A percentile compares a stretch with the other conserved stretches of the same genome.
phyloP scores from a whole-genome alignment of 768 basidiomycete genomes.

The Neoboletus magnificus region DNA sequence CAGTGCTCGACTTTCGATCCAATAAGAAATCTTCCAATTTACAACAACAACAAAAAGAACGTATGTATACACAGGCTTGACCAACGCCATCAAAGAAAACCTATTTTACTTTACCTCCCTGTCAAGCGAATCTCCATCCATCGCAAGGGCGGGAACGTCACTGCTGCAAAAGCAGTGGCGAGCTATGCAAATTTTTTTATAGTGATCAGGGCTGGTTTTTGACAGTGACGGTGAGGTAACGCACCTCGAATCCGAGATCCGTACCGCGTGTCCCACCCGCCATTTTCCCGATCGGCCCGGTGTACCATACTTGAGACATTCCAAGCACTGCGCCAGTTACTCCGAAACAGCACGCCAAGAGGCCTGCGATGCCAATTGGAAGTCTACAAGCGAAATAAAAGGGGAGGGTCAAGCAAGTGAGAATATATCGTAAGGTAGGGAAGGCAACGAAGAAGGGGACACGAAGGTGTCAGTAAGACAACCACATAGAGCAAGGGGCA shows the following conservation, averaged over 20 bases:
- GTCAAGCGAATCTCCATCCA: constrained; percentile 47
- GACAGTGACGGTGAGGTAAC: neutral
- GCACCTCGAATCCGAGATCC: constrained; percentile 54
- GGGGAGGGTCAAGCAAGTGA: neutral
- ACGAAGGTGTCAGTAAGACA: neutral
- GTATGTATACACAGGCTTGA: no score
- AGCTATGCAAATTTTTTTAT: constrained; percentile 27
- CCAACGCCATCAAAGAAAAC: no score
- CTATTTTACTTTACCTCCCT: constrained; percentile 28
- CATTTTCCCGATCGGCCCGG: constrained; percentile 43
- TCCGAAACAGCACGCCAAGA: constrained; percentile 46
- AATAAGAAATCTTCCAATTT: no score
- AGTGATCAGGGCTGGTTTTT: no score
- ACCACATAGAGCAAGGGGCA: neutral
- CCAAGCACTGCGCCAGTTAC: constrained; percentile 48
- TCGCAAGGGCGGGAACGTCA: constrained; percentile 44
- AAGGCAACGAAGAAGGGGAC: neutral
- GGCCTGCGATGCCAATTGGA: constrained; percentile 48
- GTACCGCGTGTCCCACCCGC: constrained; percentile 44
- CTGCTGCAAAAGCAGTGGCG: constrained; percentile 43
- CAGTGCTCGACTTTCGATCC: no score
- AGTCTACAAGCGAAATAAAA: constrained; percentile 28
- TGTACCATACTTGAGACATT: constrained; percentile 54
- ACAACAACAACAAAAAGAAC: no score
- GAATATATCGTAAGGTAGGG: no score